Evolutionary conservation across 306 rosid species (phyloP).

Genomic region (Hylodesmum podocarpum): DNA sequence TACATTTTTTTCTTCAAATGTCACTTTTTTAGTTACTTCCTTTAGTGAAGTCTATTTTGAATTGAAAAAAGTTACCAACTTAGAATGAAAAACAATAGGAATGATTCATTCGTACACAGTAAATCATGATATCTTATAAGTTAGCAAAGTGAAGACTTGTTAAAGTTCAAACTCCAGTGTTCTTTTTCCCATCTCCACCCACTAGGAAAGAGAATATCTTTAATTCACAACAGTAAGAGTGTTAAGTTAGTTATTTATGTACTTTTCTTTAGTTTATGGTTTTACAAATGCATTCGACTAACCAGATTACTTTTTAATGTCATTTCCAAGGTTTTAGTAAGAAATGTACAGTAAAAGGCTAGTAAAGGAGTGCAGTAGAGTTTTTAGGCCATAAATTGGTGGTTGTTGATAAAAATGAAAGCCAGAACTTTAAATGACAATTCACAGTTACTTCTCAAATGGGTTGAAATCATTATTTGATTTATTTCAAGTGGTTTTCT

Average conservation of each 20-base stretch:
- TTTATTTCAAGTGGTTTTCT: neutral
- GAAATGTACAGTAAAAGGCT: neutral
- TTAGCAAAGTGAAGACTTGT: neutral
- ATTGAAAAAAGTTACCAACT: neutral
- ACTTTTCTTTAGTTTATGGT: neutral
- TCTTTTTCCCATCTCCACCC: neutral
- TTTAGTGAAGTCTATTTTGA: neutral
- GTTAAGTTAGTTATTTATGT: neutral
- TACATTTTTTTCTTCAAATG: neutral
- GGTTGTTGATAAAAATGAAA: neutral
- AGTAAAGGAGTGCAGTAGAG: neutral
- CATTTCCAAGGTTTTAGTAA: neutral
- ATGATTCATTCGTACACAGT: neutral
- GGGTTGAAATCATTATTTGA: neutral
- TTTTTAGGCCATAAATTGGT: neutral
- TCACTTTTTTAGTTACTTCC: neutral
- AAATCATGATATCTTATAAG: neutral
- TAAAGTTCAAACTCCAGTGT: neutral
- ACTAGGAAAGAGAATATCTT: conserved; percentile 3
- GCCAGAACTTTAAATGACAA: neutral
- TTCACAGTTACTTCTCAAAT: neutral
- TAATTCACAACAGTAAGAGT: neutral
- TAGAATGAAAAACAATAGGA: neutral
- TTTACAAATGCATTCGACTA: neutral
- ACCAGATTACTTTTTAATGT: neutral